phyloP scores from a whole-genome alignment of 202 grass and related monocot species.

The Setaria italica region DNA sequence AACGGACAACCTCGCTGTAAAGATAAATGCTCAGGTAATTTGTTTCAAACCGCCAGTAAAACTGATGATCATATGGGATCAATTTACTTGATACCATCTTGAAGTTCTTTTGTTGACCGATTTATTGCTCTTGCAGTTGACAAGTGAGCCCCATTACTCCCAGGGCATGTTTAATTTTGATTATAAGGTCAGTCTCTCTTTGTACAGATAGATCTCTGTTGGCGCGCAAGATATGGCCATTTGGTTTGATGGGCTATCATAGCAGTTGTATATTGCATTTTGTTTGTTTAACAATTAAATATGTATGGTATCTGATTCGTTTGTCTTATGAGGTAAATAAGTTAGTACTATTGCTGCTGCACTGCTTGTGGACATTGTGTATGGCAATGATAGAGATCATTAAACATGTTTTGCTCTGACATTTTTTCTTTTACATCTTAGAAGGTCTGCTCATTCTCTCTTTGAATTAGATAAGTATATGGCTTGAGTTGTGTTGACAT shows the following conservation, averaged over 20 bases:
- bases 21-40: constrained; percentile 74
- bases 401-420: constrained; percentile 11
- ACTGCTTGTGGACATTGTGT: not conserved
- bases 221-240: not conserved
- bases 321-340: constrained; percentile 21
- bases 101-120: constrained; percentile 29
- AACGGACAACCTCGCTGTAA: constrained; percentile 50
- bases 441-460: not conserved
- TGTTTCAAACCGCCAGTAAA: not conserved
- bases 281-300: constrained; percentile 11
- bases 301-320: not conserved
- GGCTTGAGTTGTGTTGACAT: not conserved
- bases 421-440: constrained; percentile 9
- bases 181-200: constrained; percentile 72
- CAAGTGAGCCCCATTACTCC: constrained; percentile 66
- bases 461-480: not conserved
- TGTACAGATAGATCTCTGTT: constrained; percentile 22
- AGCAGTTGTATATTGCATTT: not conserved
- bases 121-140: constrained; percentile 66
- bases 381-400: constrained; percentile 1
- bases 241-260: constrained; percentile 5
- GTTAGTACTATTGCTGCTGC: not conserved
- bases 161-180: constrained; percentile 71
- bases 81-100: not conserved
- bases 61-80: not conserved